Evolutionary conservation across 306 rosid species (phyloP).

Genomic region (Sesbania bispinosa): DNA sequence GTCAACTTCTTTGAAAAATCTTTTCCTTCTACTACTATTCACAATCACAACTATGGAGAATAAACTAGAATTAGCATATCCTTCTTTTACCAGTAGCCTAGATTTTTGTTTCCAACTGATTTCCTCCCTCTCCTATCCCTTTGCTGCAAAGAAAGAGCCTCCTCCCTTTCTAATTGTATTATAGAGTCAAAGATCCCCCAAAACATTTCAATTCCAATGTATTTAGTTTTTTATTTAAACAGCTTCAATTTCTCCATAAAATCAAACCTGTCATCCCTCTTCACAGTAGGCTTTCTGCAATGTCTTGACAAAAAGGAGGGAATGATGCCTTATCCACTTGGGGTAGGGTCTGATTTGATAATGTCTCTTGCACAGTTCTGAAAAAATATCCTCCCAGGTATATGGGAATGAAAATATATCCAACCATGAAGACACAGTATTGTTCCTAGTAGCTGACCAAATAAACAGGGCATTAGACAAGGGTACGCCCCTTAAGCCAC

Average conservation of each 20-base stretch:
- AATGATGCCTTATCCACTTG: not conserved
- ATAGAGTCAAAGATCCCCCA: not conserved
- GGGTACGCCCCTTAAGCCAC: not conserved
- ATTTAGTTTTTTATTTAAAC: too few species aligned
- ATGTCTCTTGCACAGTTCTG: not conserved
- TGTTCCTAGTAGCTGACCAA: not conserved
- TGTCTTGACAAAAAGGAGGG: not conserved
- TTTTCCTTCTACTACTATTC: not conserved
- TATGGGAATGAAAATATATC: not conserved
- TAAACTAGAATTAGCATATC: not conserved
- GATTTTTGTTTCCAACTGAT: not conserved
- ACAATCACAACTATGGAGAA: not conserved
- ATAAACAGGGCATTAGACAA: not conserved
- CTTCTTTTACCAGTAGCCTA: not conserved
- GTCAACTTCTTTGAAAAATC: not conserved
- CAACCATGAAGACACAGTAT: not conserved
- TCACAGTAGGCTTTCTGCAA: not conserved
- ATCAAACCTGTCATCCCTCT: not conserved
- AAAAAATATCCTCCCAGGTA: not conserved
- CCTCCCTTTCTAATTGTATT: not conserved
- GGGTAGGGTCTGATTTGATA: not conserved
- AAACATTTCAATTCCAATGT: not conserved
- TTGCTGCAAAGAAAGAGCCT: not conserved
- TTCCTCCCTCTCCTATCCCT: not conserved
- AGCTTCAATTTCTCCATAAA: not conserved